These are phyloP conservation scores for Puccinia horiana DNA, from an alignment of 1,284 basidiomycete genomes.

Conservation along the genomic window DNA sequence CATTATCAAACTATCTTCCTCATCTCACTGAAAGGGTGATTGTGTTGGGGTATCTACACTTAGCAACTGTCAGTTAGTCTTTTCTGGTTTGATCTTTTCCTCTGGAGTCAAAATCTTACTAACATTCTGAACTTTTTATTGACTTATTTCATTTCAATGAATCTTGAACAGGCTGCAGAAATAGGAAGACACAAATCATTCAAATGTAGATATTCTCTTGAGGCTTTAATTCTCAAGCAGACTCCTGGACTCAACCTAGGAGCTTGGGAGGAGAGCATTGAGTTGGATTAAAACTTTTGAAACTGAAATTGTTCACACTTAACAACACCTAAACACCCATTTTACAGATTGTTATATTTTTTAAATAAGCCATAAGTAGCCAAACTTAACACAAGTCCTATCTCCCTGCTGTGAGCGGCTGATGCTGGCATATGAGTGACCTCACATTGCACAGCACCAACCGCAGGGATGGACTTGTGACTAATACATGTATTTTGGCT, in stretches of 20 bases:
- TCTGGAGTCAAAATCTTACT: neutral
- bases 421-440: no score
- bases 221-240: neutral
- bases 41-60: slow-evolving; percentile 8
- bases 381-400: no score
- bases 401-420: no score
- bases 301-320: no score
- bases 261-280: neutral
- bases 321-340: no score
- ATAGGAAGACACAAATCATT: neutral
- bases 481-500: no score
- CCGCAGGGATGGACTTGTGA: no score
- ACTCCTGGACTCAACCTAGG: neutral
- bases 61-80: slow-evolving; percentile 3
- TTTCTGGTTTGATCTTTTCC: neutral
- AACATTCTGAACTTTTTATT: neutral
- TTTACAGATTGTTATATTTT: no score
- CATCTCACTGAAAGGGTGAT: neutral
- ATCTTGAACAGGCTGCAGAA: neutral
- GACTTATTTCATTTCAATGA: neutral
- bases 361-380: no score
- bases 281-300: neutral
- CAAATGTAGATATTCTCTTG: neutral
- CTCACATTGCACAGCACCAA: no score
- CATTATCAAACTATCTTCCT: slow-evolving; percentile 13